Evolutionary conservation across 768 basidiomycete genomes (phyloP).

Genomic region (Kwoniella europaea): DNA sequence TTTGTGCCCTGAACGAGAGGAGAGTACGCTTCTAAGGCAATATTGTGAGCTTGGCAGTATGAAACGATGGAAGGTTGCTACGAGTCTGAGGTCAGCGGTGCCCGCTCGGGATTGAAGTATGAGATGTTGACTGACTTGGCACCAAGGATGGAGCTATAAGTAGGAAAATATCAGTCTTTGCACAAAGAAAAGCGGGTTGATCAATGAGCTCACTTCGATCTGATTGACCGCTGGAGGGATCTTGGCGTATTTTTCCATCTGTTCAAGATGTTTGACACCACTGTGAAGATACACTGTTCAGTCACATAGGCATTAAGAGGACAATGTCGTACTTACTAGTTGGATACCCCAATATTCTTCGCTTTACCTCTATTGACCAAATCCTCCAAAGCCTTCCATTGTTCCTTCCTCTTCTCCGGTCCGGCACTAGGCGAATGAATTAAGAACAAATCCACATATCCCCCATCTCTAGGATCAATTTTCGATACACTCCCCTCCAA

Average conservation of each 20-base stretch:
- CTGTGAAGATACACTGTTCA: conserved; percentile 19
- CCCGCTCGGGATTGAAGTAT: not conserved
- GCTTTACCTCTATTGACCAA: conserved; percentile 48
- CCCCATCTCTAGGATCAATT: conserved; percentile 41
- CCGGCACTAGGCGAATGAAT: conserved; percentile 59
- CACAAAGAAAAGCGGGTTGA: not conserved
- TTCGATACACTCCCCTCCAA: conserved; percentile 44
- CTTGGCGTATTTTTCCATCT: conserved; percentile 49
- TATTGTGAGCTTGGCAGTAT: conserved; percentile 46
- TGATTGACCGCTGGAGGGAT: conserved; percentile 51
- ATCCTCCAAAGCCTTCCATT: conserved; percentile 50
- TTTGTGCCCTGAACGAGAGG: conserved; percentile 51
- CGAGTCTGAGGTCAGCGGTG: not conserved
- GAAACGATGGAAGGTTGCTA: conserved; percentile 47
- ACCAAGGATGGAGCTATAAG: conserved; percentile 49
- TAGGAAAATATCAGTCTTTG: not conserved
- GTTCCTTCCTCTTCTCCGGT: conserved; percentile 50
- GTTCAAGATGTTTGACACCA: conserved; percentile 50
- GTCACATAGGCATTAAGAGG: not conserved
- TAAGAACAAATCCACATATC: conserved; percentile 58
- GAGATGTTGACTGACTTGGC: conserved; percentile 31
- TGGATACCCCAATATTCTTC: conserved; percentile 55
- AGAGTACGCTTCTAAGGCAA: conserved; percentile 54
- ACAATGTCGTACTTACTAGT: conserved; percentile 43
- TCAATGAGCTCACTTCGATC: conserved; percentile 41